Evolutionary conservation across 225 moss, liverwort and hornwort genomes (phyloP), one percentile per base, ranked within the genome.

Genomic region (Marchantia paleacea): DNA sequence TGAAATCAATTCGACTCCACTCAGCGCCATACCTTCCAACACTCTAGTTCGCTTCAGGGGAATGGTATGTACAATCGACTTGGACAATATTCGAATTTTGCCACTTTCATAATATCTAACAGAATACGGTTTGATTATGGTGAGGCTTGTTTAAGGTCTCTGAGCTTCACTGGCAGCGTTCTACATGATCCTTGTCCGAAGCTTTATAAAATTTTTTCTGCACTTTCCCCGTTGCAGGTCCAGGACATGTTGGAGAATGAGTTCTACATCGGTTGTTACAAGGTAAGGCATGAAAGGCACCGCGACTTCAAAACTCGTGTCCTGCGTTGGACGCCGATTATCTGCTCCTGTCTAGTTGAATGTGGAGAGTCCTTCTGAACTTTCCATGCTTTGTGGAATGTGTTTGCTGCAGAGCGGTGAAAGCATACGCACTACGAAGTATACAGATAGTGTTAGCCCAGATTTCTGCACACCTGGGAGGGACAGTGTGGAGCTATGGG

Each of bases 191-290:
- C 39, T 39, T 2, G 2, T 2, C 39, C 39, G 5, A 39, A 39
- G 39, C 39, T 39, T 39, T 39, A 39, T 5, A 20, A 31, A 4
- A 55, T 10, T 72, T 82, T 20, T 53, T 6, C 26, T 48, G 10
- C 60, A 54, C 18, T 30, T 0, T 4, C 6, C 26, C 50, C 3
- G 18, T 73, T 79, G 47, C 88, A 94, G 94, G 92, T 99, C 69
- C 99, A 99, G 89, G 95, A 99, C 80, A 99, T 99, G 95, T 90
- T 95, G 69, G 93, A 99, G 80, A 79, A 87, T 39, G 99, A 99
- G 69, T 94, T 94, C 80, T 99, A 90, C 83, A 86, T 94, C 24
- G 99, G 99, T 76, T 92, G 90, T 72, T 99, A 91, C 82, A 92
- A 95, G 92, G 97, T 87, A 83, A 75, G 82, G 74, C 79, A 18